Evolutionary conservation across 805 yeast species (phyloP), one percentile per base, ranked within the genome.

Genomic region (Candida tammaniensis): DNA sequence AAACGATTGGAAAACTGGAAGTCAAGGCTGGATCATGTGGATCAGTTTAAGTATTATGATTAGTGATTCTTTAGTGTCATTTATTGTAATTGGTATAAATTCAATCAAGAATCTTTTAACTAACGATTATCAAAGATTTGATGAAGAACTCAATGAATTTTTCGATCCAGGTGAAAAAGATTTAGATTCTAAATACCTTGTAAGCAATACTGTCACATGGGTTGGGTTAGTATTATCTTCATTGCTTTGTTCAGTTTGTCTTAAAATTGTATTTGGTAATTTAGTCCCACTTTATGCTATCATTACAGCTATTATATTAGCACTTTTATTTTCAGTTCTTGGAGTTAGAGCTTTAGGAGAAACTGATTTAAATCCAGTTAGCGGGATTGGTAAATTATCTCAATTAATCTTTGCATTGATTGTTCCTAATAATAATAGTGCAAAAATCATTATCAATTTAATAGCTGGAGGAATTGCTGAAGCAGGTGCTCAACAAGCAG

Each of bases 401-500:
- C 98, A 91, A 56, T 66, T 91, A 31, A 59, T 93, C 2, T 87
- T 93, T 59, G 96, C 97, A 0, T 52, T 87, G 9, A 69, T 91
- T 5, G 72, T 88, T 17, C 96, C 96, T 0, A 67, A 69, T 20
- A 57, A 67, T 28, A 84, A 80, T 38, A 94, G 94, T 1, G 88
- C 94, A 2, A 76, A 87, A 8, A 86, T 93, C 4, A 62, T 91
- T 25, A 78, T 87, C 28, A 93, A 91, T 53, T 65, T 91, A 31
- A 83, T 91, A 1, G 96, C 97, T 4, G 98, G 98, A 12, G 98
- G 96, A 10, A 80, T 91, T 26, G 94, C 98, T 1, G 98, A 91
- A 62, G 97, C 98, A 0, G 98, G 98, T 7, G 96, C 98, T 2
- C 98, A 93, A 62, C 98, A 91, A 61, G 97, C 98, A 2, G 98